A percentile compares a stretch with the other conserved stretches of the same genome.
Evolutionary conservation across 257 asterid genomes (phyloP).

Genomic region (Gynochthodes officinalis): DNA sequence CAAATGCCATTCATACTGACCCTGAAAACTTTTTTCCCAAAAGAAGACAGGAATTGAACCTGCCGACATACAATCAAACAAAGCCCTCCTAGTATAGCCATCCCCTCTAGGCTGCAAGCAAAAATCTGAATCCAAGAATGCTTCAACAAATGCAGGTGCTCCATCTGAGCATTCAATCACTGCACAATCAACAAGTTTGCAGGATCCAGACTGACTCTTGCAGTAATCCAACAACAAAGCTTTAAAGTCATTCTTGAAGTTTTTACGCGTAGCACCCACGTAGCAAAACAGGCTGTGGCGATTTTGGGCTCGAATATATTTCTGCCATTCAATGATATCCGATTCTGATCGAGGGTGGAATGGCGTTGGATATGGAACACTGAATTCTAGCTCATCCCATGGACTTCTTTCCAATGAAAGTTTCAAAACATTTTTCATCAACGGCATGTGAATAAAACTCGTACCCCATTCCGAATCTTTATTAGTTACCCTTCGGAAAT

Average conservation of each 20-base stretch:
- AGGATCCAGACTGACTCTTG: neutral
- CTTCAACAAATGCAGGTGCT: conserved; percentile 48
- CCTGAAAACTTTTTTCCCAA: conserved; percentile 45
- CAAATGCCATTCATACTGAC: conserved; percentile 59
- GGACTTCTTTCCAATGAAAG: conserved; percentile 40
- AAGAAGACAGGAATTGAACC: conserved; percentile 62
- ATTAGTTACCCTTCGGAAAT: conserved; percentile 44
- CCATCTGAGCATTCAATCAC: conserved; percentile 44
- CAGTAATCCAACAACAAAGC: conserved; percentile 43
- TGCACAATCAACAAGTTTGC: conserved; percentile 30
- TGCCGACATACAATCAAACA: conserved; percentile 57
- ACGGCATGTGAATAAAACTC: conserved; percentile 39
- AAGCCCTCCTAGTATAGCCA: conserved; percentile 53
- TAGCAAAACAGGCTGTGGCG: conserved; percentile 30
- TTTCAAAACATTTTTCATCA: conserved; percentile 22
- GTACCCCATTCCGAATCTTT: conserved; percentile 55
- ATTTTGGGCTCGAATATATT: neutral
- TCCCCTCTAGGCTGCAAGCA: conserved; percentile 69
- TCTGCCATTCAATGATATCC: conserved; percentile 49
- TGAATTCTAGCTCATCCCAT: conserved; percentile 53
- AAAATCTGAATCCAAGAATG: conserved; percentile 50
- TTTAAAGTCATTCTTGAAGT: conserved; percentile 50
- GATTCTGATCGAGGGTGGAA: conserved; percentile 57
- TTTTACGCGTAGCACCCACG: conserved; percentile 60
- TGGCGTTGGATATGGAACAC: conserved; percentile 63